Evolutionary conservation across 352 stramenopile species (phyloP), one percentile per base, ranked within the genome.

Genomic region (Phytophthora palmivora): DNA sequence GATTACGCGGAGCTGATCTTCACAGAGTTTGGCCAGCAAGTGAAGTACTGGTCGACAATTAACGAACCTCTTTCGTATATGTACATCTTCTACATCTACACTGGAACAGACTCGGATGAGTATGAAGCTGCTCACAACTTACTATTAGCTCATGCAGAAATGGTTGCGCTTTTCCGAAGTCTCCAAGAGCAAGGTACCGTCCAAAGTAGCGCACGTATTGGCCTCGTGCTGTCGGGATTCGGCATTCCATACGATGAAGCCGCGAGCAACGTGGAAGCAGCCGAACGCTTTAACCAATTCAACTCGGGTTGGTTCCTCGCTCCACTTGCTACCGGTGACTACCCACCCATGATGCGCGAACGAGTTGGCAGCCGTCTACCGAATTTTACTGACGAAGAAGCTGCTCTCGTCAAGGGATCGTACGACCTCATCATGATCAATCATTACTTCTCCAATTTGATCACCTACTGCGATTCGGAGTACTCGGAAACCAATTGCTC

Each of bases 401-500:
- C 83, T 11, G 73, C 75, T 18, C 36, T 91, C 6, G 53, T 99
- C 9, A 81, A 84, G 41, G 82, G 78, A 10, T 97, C 88, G 19
- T 87, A 85, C 59, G 96, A 98, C 51, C n/a, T n/a, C n/a, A n/a
- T n/a, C 53, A 97, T 97, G 51, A 69, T 98, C n/a, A 98, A 99
- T 73, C 89, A 98, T 68, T 99, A 99, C 75, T 76, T 62, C 32
- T 77, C 82, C 16, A 76, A 77, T 26, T 30, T 70, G 2, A 87
- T 88, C 10, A 82, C 75, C 0, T 74, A 92, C 66, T 89, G 78
- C 36, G 48, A 50, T 7, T 76, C 68, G 7, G 48, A 68, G 3
- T 42, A 51, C 8, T 88, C 81, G 3, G 62, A 59, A 7, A 65
- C 74, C 4, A 72, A 72, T 8, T 89, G 77, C 43, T 61, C 57